Evolutionary conservation across 108 stramenopile genomes (phyloP), one percentile per base, ranked within the genome.

Genomic region (Mediolabrus comicus): DNA sequence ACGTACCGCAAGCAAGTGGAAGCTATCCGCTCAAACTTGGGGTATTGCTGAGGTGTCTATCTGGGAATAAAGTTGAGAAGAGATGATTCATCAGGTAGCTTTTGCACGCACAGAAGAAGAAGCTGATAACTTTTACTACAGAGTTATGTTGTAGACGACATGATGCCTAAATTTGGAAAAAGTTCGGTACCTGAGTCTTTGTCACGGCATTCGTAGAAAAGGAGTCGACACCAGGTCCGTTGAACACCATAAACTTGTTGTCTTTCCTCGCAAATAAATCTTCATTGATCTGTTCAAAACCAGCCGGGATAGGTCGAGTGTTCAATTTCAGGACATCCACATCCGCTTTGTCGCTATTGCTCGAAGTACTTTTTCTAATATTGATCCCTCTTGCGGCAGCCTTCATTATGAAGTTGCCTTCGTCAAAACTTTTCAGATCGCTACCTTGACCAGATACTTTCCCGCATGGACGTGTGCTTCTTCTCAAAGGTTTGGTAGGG

Each of bases 221-320:
- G 10, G 84, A 80, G 36, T 86, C 84, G 13, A 91, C 87, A 32
- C 88, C 91, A 12, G 87, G 82, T n/a, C 86, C 91, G 80, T 96
- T 96, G 76, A 96, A 93, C 10, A 96, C 92, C 84, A 96, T 87
- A 64, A 91, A 96, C 65, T 89, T 91, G 75, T 96, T 96, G 29
- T 93, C 91, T 67, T 88, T 94, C 10, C 89, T 62, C 13, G 92
- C 87, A 32, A 83, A 96, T 12, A 94, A 84, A 51, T 90, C 92
- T 49, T 92, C 91, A 39, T 92, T 92, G 51, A 92, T 91, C 73
- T 93, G 91, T 59, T 92, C 91, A 82, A 92, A 94, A 14, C 85
- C 90, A 12, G 66, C 61, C 16, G 87, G 85, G 19, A 87, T 80
- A 28, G 61, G 52, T 8, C 63, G 79, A 24, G 74, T 59, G 32